Base-by-base conservation (phyloP, 2,329 filamentous ascomycete genomes). In the Neopestalotiopsis clavispora region DNA sequence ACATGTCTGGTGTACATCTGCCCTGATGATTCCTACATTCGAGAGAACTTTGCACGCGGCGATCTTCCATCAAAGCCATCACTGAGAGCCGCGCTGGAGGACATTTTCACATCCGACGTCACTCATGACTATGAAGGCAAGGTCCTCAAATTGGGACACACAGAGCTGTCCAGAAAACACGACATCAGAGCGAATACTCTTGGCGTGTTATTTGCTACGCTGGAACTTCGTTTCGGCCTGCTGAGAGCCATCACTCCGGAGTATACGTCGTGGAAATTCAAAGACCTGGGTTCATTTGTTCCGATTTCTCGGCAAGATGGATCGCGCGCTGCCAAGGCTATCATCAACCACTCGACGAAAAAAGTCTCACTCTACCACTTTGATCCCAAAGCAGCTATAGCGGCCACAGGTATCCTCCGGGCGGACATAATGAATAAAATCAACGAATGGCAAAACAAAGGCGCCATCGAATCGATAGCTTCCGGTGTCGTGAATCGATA, bases 1-100 rank as follows among this genome's bases (percentile, higher is more conserved):
- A 80, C 82, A 30, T 91, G 89, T 74, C 83, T 90, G 78, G 82
- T 90, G 59, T 90, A 86, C 70, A 79, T 90, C 3, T 88, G 86
- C 56, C 82, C 82, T 0, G 84, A 87, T 57, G 88, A 90, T 71
- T 86, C 89, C 57, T 85, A 88, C 74, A 74, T 89, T 14, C 83
- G 85, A 12, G 89, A 91, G 71, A 84, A 86, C 70, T 90, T 91
- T 74, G 85, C 87, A 0, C 83, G 88, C 7, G 87, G 88, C 0
- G 88, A 91, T 69, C 77, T 90, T 0, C 89, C 89, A 0, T 88
- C 88, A 2, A 79, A 78, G 0, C 74, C 79, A 9, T 87, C 86
- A 0, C 76, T 91, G 0, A 77, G 76, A 4, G 74, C 75, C 0
- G 77, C 91, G 0, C 75, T 91, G 2, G 74, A 81, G 6, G 83